Conservation (phyloP, 1,284 basidiomycete genomes). For the Trametes sp. region DNA sequence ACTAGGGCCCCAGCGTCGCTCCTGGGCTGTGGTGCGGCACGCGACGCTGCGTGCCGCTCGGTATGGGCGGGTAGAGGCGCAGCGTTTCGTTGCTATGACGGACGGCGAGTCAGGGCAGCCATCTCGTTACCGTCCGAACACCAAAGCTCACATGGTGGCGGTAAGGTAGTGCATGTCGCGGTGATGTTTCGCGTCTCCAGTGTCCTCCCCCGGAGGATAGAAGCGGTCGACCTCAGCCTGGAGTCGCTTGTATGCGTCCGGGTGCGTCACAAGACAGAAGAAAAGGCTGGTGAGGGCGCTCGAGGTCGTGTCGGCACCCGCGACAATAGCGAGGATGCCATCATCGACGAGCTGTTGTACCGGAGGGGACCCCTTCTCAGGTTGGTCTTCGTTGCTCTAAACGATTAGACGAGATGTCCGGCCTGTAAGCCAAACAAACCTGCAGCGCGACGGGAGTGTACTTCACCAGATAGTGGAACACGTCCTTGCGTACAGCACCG, state of each 20-base stretch:
- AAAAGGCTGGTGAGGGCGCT: constrained; percentile 19
- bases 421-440: background rate
- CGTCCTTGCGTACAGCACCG: constrained; percentile 32
- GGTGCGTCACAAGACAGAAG: constrained; percentile 16
- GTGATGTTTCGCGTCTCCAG: constrained; percentile 33
- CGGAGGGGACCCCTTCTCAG: constrained; percentile 2
- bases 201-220: constrained; percentile 38
- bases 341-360: constrained; percentile 17
- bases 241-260: constrained; percentile 22
- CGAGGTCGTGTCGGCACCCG: constrained; percentile 24
- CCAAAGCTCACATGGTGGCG: constrained; percentile 39
- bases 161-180: constrained; percentile 41
- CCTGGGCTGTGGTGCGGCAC: constrained; percentile 34
- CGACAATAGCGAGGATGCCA: constrained; percentile 19
- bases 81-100: constrained; percentile 61
- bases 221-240: constrained; percentile 40
- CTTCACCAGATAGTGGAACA: constrained; percentile 43
- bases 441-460: background rate
- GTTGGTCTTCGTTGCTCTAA: constrained; percentile 22
- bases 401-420: background rate
- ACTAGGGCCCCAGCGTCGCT: constrained; percentile 38
- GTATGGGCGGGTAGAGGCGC: constrained; percentile 60
- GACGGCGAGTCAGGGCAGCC: background rate
- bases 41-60: constrained; percentile 59
- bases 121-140: constrained; percentile 2